Base-by-base conservation (phyloP, 768 basidiomycete species). In the Mycena amicta region DNA sequence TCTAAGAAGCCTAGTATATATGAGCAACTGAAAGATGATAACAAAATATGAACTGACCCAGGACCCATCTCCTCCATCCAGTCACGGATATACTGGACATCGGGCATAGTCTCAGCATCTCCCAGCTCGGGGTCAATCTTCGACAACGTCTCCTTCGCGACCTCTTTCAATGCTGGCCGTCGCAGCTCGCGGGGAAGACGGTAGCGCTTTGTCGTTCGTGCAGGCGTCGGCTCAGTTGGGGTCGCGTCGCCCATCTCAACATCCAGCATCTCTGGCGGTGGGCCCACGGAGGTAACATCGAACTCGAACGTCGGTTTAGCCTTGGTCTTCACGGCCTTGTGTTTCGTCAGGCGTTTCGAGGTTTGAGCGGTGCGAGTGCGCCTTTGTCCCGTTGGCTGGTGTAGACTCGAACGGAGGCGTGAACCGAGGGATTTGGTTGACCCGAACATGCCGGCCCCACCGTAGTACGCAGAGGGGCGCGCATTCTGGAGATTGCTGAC, bases 61-160 rank as follows among this genome's bases (percentile, higher is more conserved):
- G 72, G 66, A 2, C 83, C 83, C 18, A 81, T 66, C 0, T 71
- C 67, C 25, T 78, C 76, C 26, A 85, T 60, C 11, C 69, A 70
- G 47, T 77, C 75, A n/a, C 76, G 79, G 41, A 85, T 72, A 61
- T 81, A 85, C 41, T 78, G 75, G 52, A 80, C 63, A 1, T 81
- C 60, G n/a, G n/a, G n/a, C n/a, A n/a, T n/a, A n/a, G n/a, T n/a
- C n/a, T n/a, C n/a, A 2, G 18, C 40, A 26, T 73, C 75, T 6
- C 59, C 68, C 22, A 83, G 68, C 30, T 74, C 76, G 51, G 79
- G 77, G 39, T 80, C 78, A 57, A 82, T 69, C 4, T 76, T 75
- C 4, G 70, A 66, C 29, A 86, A 61, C 45, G 76, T 75, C 49
- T 77, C 79, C 5, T 60, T 58, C 18, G 74, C 67, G 33, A 82